A percentile compares a stretch with the other conserved stretches of the same genome.
Conservation (phyloP, 2,329 filamentous ascomycete species). For the Stenocarpella maydis region DNA sequence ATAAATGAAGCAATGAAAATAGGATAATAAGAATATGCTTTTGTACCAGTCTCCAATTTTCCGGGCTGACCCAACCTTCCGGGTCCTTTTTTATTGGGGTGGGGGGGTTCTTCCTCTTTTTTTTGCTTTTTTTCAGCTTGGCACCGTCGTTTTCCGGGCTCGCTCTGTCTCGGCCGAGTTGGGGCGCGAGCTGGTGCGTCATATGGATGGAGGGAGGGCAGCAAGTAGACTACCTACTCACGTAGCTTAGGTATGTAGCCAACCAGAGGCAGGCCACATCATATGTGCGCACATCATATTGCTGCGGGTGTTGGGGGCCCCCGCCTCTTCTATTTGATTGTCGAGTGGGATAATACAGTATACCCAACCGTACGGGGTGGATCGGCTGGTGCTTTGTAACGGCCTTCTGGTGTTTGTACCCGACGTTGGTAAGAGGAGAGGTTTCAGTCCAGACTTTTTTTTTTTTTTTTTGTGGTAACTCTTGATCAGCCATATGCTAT, state of each 20-base stretch:
- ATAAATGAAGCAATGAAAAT: not conserved
- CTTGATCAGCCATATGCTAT: not conserved
- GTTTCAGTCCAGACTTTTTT: no score
- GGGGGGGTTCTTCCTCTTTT: no score
- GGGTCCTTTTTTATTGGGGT: not conserved
- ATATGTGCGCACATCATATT: not conserved
- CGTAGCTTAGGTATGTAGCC: no score
- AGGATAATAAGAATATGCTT: not conserved
- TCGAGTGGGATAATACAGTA: no score
- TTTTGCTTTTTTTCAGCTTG: not conserved
- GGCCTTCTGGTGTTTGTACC: not conserved
- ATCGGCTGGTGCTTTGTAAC: no score
- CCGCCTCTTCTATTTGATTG: not conserved
- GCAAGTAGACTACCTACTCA: not conserved
- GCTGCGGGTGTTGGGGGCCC: not conserved
- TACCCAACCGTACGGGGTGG: no score
- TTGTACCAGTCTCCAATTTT: not conserved
- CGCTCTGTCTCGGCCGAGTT: not conserved
- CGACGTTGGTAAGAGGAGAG: not conserved
- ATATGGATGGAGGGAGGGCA: not conserved
- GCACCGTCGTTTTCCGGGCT: not conserved
- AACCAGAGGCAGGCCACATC: no score
- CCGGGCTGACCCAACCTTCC: not conserved
- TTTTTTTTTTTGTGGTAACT: no score
- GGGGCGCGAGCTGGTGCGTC: not conserved